Evolutionary conservation across 1,139 yeast genomes (phyloP), one percentile per base, ranked within the genome.

Genomic region (Meyerozyma smithsonii): DNA sequence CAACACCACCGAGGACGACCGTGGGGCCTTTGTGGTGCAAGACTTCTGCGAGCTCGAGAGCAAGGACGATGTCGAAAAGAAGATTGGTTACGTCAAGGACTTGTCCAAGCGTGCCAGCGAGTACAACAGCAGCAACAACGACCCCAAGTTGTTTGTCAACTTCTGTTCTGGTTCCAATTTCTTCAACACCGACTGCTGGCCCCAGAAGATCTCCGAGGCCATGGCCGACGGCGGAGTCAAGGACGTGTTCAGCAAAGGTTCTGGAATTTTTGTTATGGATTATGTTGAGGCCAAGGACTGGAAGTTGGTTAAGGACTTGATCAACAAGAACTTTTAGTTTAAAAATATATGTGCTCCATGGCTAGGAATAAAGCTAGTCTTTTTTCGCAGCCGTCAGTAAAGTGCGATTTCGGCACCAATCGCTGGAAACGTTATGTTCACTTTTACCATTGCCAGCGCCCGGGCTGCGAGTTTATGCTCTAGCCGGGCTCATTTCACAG

Each of bases 121-220:
- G 24, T 76, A 77, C 62, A 75, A 76, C 54, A 62, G 73, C 28
- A 55, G 62, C 41, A 52, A 63, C 37, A 51, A 59, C 28, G 75
- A 76, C 49, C 70, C 77, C 40, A 83, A 82, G 61, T 64, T 84
- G 48, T 84, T 78, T 52, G 61, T 85, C 48, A 85, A 84, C 63
- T 85, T 82, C 58, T 79, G 88, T 44, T 77, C 89, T 2, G 94
- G 85, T 20, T 74, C 90, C 35, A 83, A 82, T 60, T 81, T 84
- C 59, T 81, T 80, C 58, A 79, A 82, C 60, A 78, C 73, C 39
- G 73, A 67, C 40, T 83, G 88, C 58, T 85, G 94, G 95, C 94
- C 94, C 1, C 71, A 75, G 45, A 72, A 74, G 49, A 77, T 84
- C 44, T 78, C 89, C 25, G 62, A 69, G 42, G 79, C 79, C 24